phyloP scores from a whole-genome alignment of 192 early-diverging fungal genomes.

The Pecoramyces ruminantium region DNA sequence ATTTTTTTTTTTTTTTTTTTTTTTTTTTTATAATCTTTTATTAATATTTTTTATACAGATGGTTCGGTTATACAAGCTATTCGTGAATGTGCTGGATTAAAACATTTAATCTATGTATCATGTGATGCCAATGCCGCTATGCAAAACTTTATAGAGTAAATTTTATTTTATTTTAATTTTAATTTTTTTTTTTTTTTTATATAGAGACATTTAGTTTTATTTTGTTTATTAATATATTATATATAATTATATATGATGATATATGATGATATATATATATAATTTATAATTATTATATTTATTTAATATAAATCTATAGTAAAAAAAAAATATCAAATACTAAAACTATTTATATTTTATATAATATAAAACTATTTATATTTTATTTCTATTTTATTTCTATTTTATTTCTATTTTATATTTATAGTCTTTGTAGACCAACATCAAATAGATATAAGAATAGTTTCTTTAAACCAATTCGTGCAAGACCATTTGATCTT shows the following conservation, averaged over 20 bases:
- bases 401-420: too few species aligned
- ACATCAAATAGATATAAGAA: conserved; percentile 37
- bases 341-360: too few species aligned
- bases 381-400: too few species aligned
- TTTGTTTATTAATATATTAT: background rate
- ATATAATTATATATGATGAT: too few species aligned
- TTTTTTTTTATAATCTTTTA: background rate
- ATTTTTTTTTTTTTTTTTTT: background rate
- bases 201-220: background rate
- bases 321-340: too few species aligned
- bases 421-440: conserved; percentile 54
- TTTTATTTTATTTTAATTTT: background rate
- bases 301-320: too few species aligned
- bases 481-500: conserved; percentile 46
- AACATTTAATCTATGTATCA: conserved; percentile 45
- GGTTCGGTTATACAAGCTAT: conserved; percentile 41
- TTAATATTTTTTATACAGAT: conserved; percentile 10
- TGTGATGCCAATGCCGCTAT: conserved; percentile 41
- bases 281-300: too few species aligned
- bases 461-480: conserved; percentile 34
- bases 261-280: too few species aligned
- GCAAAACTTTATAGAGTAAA: conserved; percentile 45
- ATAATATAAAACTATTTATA: too few species aligned
- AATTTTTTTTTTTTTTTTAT: background rate
- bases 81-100: conserved; percentile 27